Conservation (phyloP, 495 filamentous ascomycete species). For the Penicillium salamii region DNA sequence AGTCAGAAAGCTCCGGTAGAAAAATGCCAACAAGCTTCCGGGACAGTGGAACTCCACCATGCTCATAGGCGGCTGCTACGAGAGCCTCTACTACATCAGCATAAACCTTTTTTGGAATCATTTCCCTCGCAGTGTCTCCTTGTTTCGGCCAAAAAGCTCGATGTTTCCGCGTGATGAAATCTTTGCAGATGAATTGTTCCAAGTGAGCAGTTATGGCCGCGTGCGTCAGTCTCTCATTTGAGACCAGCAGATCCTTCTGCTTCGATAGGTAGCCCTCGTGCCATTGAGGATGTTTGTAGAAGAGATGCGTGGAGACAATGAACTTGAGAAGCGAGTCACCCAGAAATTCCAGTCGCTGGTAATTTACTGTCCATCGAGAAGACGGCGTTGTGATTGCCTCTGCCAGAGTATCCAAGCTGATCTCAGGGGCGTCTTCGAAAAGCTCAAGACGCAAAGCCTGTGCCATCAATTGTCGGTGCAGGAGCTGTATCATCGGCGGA, state of each 20-base stretch:
- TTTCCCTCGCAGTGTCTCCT: too few species aligned
- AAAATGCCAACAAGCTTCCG: neutral
- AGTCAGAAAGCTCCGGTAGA: slow-evolving; percentile 2
- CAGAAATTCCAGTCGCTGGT: slow-evolving; percentile 1
- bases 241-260: slow-evolving; percentile 1
- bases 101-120: neutral
- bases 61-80: slow-evolving; percentile 2
- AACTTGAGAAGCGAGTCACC: slow-evolving; percentile 2
- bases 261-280: slow-evolving; percentile 5
- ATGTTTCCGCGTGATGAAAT: neutral
- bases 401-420: neutral
- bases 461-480: too few species aligned
- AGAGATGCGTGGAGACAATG: neutral
- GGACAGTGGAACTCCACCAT: neutral
- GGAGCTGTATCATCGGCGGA: too few species aligned
- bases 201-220: neutral
- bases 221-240: slow-evolving; percentile 3
- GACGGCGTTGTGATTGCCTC: too few species aligned
- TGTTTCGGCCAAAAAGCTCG: neutral
- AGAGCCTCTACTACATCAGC: slow-evolving; percentile 5
- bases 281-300: slow-evolving; percentile 4
- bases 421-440: too few species aligned
- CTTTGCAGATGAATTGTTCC: neutral
- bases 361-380: too few species aligned
- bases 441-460: too few species aligned